Conservation (phyloP, 1,284 basidiomycete species). For the Fomes fomentarius region DNA sequence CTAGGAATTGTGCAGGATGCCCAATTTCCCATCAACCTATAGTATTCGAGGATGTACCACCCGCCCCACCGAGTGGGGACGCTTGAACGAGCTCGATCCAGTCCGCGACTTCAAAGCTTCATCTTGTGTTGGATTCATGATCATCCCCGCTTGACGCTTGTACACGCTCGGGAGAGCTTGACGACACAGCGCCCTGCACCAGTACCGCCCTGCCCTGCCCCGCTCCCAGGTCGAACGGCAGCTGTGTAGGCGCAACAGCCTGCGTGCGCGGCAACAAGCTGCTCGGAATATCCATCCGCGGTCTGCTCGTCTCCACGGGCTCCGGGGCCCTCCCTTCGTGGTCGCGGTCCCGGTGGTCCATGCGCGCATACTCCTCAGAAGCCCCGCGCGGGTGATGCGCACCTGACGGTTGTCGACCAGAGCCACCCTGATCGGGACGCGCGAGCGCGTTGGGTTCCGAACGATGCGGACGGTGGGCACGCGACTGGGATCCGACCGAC, state of each 20-base stretch:
- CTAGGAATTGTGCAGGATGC: too few species aligned
- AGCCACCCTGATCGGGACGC: not conserved
- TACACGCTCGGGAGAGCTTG: not conserved
- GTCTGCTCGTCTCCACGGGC: too few species aligned
- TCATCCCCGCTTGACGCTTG: not conserved
- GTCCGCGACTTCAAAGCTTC: too few species aligned
- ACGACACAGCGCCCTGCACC: not conserved
- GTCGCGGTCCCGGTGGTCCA: too few species aligned
- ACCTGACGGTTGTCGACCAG: conserved; percentile 7
- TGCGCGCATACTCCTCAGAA: not conserved
- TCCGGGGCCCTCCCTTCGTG: too few species aligned
- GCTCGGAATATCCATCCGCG: conserved; percentile 17
- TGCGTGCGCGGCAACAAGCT: conserved; percentile 14
- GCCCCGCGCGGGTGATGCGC: conserved; percentile 9
- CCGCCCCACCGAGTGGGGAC: too few species aligned
- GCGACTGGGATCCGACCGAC: not conserved
- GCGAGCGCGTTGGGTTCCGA: conserved; percentile 4
- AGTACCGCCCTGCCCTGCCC: not conserved
- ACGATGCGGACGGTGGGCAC: conserved; percentile 3
- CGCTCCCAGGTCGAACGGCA: conserved; percentile 6
- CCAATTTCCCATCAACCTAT: too few species aligned
- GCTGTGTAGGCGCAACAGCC: conserved; percentile 5
- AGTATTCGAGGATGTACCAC: too few species aligned
- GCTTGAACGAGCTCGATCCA: too few species aligned
- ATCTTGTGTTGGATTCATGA: too few species aligned